phyloP scores from a whole-genome alignment of 2,329 filamentous ascomycete genomes.

The Myotisia sp. region DNA sequence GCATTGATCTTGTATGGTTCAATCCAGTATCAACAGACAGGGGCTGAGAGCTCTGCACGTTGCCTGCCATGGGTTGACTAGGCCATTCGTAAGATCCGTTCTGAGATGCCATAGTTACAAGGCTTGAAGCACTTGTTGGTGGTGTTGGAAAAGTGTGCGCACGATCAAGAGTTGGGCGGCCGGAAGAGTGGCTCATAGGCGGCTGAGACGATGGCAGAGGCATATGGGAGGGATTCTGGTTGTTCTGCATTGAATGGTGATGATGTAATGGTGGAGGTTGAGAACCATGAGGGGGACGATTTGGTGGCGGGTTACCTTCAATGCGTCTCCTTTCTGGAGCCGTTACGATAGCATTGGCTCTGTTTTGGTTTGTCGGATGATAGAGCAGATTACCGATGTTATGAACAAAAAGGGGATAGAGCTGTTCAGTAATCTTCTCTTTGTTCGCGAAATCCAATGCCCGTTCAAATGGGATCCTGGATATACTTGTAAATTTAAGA shows the following conservation, averaged over 20 bases:
- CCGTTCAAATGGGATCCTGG: conserved; percentile 97
- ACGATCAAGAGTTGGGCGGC: conserved; percentile 63
- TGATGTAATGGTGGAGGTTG: conserved; percentile 48
- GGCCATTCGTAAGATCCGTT: conserved; percentile 70
- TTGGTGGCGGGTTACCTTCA: conserved; percentile 41
- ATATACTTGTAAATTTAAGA: conserved; percentile 1
- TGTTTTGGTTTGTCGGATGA: conserved; percentile 67
- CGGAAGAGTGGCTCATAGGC: conserved; percentile 46
- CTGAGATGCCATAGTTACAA: conserved; percentile 60
- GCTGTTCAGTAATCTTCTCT: conserved; percentile 91
- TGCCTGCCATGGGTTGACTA: conserved; percentile 47
- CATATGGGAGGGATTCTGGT: conserved; percentile 42
- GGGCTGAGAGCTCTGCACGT: conserved; percentile 49
- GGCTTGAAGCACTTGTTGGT: conserved; percentile 79
- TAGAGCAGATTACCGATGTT: conserved; percentile 90
- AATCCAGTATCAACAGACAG: conserved; percentile 70
- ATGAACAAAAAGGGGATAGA: conserved; percentile 94
- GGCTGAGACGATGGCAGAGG: conserved; percentile 50
- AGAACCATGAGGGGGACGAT: conserved; percentile 50
- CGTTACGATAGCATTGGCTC: conserved; percentile 75
- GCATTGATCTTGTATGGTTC: conserved; percentile 70
- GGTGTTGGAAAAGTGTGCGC: conserved; percentile 90
- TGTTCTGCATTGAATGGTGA: conserved; percentile 52
- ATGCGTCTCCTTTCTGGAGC: conserved; percentile 63
- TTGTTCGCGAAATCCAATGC: conserved; percentile 99